phyloP scores from a whole-genome alignment of 2,329 filamentous ascomycete genomes.

The Pseudogymnoascus sp. region DNA sequence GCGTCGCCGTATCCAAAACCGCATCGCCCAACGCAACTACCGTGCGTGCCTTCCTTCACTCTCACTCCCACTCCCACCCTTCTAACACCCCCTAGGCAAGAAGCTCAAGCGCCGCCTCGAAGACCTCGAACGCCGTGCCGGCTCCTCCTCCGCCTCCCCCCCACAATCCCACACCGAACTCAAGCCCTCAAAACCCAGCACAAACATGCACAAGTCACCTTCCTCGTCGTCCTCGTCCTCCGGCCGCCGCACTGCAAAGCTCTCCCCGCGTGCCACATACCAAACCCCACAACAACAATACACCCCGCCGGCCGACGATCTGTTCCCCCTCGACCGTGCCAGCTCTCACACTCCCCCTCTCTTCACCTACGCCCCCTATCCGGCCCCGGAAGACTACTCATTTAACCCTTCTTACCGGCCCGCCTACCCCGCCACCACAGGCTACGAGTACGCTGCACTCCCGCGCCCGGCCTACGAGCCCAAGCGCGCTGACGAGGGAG shows the following conservation, averaged over 20 bases:
- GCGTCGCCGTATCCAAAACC: conserved; percentile 89
- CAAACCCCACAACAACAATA: conserved; percentile 45
- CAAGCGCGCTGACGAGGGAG: conserved; percentile 60
- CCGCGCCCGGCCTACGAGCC: conserved; percentile 32
- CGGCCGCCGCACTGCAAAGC: conserved; percentile 18
- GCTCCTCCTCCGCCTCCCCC: conserved; percentile 50
- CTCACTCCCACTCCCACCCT: background rate
- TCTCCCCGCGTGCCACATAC: conserved; percentile 33
- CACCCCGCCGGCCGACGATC: conserved; percentile 57
- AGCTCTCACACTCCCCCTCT: conserved; percentile 65
- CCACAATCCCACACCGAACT: conserved; percentile 45
- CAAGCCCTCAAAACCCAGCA: conserved; percentile 15
- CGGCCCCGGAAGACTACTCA: conserved; percentile 54
- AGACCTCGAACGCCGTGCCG: conserved; percentile 74
- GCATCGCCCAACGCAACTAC: conserved; percentile 96
- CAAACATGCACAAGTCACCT: conserved; percentile 21
- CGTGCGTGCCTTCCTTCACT: conserved; percentile 50
- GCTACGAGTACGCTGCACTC: conserved; percentile 49
- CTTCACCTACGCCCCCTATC: conserved; percentile 61
- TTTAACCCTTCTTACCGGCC: conserved; percentile 50
- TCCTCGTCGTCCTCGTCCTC: background rate
- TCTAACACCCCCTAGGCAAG: conserved; percentile 55
- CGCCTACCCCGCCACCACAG: conserved; percentile 32
- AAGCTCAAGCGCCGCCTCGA: conserved; percentile 86
- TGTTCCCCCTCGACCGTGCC: conserved; percentile 60